A percentile compares a stretch with the other conserved stretches of the same genome.
phyloP scores from a whole-genome alignment of 345 rosid genomes.

The Eucalyptus albens region DNA sequence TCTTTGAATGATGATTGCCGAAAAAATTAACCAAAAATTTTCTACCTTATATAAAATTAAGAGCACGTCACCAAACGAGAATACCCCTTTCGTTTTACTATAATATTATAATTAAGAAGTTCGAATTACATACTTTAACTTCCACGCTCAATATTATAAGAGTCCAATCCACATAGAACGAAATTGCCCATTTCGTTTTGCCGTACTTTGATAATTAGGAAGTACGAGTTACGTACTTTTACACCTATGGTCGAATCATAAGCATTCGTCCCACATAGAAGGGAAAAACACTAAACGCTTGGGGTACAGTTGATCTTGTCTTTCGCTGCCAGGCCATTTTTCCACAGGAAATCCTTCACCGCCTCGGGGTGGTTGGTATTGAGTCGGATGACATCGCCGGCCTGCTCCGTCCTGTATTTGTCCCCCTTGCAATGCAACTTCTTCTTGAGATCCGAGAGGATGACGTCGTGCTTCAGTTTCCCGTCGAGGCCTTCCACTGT shows the following conservation, averaged over 20 bases:
- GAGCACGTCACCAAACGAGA: not conserved
- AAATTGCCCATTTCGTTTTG: too few species aligned
- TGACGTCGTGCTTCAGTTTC: constrained; percentile 50
- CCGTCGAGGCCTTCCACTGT: constrained; percentile 57
- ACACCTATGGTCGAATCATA: not conserved
- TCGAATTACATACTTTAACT: not conserved
- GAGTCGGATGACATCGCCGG: constrained; percentile 66
- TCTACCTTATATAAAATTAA: not conserved
- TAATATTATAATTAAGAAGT: not conserved
- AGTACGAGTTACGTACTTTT: not conserved
- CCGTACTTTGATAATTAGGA: not conserved
- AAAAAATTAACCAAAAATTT: not conserved
- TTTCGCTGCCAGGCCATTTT: constrained; percentile 45
- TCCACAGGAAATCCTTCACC: constrained; percentile 38
- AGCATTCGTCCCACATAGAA: not conserved
- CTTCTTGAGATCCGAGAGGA: constrained; percentile 66
- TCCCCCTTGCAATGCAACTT: constrained; percentile 72
- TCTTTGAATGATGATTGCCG: not conserved
- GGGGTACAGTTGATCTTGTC: constrained; percentile 12
- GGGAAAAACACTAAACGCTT: not conserved
- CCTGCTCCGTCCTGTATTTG: constrained; percentile 50
- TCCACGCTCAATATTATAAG: not conserved
- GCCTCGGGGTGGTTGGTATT: constrained; percentile 35
- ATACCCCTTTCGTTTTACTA: not conserved
- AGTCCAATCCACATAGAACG: not conserved